phyloP scores from a whole-genome alignment of 2,329 filamentous ascomycete species.

The Elsinoe perseae region DNA sequence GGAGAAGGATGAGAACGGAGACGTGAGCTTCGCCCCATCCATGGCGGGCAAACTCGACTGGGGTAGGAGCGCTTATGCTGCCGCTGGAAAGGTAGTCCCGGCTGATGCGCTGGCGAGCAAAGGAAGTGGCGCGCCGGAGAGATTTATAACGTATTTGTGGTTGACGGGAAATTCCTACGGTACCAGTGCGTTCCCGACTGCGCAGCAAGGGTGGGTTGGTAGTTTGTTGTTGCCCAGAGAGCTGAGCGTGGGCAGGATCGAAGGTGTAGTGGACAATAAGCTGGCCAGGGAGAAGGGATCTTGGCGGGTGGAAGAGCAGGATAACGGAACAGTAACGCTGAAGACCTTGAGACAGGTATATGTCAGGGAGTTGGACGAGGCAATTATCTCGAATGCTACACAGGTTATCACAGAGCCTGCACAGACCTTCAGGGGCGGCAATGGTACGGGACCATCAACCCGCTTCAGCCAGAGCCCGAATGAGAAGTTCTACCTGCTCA shows the following conservation, averaged over 20 bases:
- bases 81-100: constrained; percentile 37
- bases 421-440: constrained; percentile 4
- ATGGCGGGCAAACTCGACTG: constrained; percentile 39
- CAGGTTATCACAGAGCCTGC: constrained; percentile 19
- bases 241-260: constrained; percentile 35
- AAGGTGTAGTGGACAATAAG: constrained; percentile 36
- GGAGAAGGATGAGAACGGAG: constrained; percentile 15
- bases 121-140: constrained; percentile 35
- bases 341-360: constrained; percentile 35
- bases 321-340: constrained; percentile 33
- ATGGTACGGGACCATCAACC: constrained; percentile 15
- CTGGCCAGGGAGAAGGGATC: constrained; percentile 34
- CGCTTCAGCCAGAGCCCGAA: constrained; percentile 22
- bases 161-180: constrained; percentile 39
- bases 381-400: constrained; percentile 27
- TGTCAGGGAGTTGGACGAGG: constrained; percentile 31
- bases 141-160: constrained; percentile 38
- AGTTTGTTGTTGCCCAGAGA: constrained; percentile 38
- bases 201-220: constrained; percentile 41
- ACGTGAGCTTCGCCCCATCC: constrained; percentile 33
- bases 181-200: constrained; percentile 33
- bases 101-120: constrained; percentile 33
- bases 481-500: constrained; percentile 37
- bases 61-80: constrained; percentile 38
- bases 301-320: constrained; percentile 32